Percentiles rank a stretch among this genome's conserved stretches.
Evolutionary conservation across 2,329 filamentous ascomycete species (phyloP).

Genomic region (Xylariaceae sp.): DNA sequence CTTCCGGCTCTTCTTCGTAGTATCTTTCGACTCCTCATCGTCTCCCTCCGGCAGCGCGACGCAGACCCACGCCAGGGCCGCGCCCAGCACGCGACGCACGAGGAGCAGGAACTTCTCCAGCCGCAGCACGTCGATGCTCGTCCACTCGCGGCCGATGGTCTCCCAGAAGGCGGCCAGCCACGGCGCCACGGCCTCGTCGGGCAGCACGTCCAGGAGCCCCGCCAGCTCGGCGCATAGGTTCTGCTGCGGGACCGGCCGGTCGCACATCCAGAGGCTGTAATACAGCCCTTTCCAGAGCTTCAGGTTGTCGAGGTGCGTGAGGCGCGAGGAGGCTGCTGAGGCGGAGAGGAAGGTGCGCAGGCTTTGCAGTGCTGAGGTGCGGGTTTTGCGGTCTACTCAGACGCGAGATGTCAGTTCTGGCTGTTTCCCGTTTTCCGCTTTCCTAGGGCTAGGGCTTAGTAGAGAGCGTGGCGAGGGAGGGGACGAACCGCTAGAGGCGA

Average conservation of each 20-base stretch:
- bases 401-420: too few relatives aligned
- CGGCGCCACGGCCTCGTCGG: conserved; percentile 47
- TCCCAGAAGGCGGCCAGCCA: conserved; percentile 73
- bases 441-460: not conserved
- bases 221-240: conserved; percentile 80
- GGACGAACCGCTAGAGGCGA: conserved; percentile 79
- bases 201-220: conserved; percentile 67
- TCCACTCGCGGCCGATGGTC: conserved; percentile 73
- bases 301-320: conserved; percentile 73
- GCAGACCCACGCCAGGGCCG: conserved; percentile 63
- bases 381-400: conserved; percentile 82
- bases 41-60: conserved; percentile 41
- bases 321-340: conserved; percentile 54
- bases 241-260: conserved; percentile 87
- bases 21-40: conserved; percentile 30
- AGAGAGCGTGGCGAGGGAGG: conserved; percentile 1
- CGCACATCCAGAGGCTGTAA: conserved; percentile 93
- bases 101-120: conserved; percentile 94
- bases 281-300: conserved; percentile 97
- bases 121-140: conserved; percentile 72
- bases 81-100: conserved; percentile 76
- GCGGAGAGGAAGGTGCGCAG: conserved; percentile 78
- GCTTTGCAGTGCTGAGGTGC: conserved; percentile 77
- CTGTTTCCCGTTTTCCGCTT: not conserved
- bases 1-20: conserved; percentile 24